These are phyloP conservation scores for Tolypocladium tropicale DNA, from an alignment of 2,329 filamentous ascomycete species.

Conservation along the genomic window DNA sequence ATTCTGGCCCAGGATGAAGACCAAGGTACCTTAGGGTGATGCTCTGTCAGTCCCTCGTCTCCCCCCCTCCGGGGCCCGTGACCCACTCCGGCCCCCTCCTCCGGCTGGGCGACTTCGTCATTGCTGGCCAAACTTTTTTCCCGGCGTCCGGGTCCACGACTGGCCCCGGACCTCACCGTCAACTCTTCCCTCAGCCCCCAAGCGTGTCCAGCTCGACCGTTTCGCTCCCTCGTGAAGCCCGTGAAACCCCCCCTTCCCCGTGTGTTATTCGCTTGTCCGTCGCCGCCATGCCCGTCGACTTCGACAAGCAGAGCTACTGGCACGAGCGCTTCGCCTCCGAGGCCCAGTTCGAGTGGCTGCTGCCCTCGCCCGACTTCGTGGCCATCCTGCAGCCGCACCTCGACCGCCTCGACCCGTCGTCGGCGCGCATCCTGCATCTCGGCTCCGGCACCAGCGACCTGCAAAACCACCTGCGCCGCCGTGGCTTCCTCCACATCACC, in stretches of 20 bases:
- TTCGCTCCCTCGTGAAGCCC: not conserved
- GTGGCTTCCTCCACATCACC: conserved; percentile 31
- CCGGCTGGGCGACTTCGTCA: not conserved
- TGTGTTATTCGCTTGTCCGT: not conserved
- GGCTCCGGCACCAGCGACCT: conserved; percentile 41
- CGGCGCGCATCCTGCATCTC: conserved; percentile 30
- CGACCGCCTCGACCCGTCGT: conserved; percentile 9
- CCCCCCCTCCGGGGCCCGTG: not conserved
- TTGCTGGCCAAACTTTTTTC: not conserved
- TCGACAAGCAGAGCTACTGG: conserved; percentile 41
- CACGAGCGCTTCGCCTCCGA: conserved; percentile 34
- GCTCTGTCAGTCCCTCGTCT: too few relatives aligned
- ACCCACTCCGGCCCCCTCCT: not conserved
- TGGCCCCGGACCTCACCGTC: not conserved
- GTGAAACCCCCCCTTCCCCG: not conserved
- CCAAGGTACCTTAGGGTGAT: too few relatives aligned
- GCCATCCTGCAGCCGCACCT: conserved; percentile 28
- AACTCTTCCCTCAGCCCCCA: not conserved
- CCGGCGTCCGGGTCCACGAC: not conserved
- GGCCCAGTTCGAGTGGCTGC: conserved; percentile 37
- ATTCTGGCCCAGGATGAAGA: too few relatives aligned
- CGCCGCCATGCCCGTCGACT: conserved; percentile 22
- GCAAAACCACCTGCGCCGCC: conserved; percentile 33
- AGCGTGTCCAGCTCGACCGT: not conserved
- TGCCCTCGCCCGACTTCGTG: conserved; percentile 30